Evolutionary conservation across 495 filamentous ascomycete species (phyloP), one percentile per base, ranked within the genome.

Genomic region (Penicillium taxi): DNA sequence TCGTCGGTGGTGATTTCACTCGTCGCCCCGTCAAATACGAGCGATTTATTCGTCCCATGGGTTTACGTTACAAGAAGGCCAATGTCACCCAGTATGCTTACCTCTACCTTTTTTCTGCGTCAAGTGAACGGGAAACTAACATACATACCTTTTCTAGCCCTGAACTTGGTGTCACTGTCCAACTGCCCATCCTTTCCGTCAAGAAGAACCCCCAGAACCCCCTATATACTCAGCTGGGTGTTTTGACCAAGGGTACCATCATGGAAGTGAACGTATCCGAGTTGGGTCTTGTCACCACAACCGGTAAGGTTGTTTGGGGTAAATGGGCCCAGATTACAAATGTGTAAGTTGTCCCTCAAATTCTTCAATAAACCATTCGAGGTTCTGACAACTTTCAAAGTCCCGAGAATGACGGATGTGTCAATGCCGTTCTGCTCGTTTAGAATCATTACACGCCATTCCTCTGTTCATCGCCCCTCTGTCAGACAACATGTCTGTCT

Each of bases 141-240:
- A 18, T n/a, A 27, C 21, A 11, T 8, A 31, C 4, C 26, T 15
- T 27, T 23, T 44, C 13, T 32, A 66, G 62, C 58, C 84, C 85
- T 9, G 84, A 91, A 56, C 62, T 95, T 9, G 80, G 74, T 32
- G 87, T 94, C 11, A 94, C 87, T 2, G 85, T 96, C 6, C 89
- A 98, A 50, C 65, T 98, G 13, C 91, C 90, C 11, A 95, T 98
- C 39, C 74, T 98, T 35, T 74, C 73, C 27, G 91, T 99, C 47
- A 96, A 96, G 74, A 96, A 99, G 81, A 98, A 96, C 67, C 91
- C 91, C 8, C 85, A 91, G 66, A 89, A 84, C 56, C 87, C 86
- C 2, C 77, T 96, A 59, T 96, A 86, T 59, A 96, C 93, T 4
- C 90, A 94, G 50, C 70, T 96, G 12, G 91, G 91, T 41, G 91